A percentile compares a stretch with the other conserved stretches of the same genome.
phyloP scores from a whole-genome alignment of 768 basidiomycete species.

The Basidioascus undulatus region DNA sequence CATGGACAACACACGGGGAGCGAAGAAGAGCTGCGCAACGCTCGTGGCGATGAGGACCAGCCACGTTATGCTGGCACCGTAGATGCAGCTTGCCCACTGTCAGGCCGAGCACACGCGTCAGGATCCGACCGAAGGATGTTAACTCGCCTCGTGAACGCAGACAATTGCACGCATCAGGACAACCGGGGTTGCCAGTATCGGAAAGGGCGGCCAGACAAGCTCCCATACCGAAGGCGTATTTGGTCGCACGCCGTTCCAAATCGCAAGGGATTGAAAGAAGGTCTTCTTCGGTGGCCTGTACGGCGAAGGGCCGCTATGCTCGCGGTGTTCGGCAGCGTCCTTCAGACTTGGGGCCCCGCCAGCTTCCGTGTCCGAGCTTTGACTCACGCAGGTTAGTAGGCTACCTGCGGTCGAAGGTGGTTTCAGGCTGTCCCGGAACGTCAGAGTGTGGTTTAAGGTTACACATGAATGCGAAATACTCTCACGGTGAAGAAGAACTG shows the following conservation, averaged over 20 bases:
- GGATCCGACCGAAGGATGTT: constrained; percentile 3
- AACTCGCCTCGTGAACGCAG: neutral
- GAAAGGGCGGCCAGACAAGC: neutral
- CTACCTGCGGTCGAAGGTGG: neutral
- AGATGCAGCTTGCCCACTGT: constrained; percentile 8
- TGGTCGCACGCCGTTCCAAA: neutral
- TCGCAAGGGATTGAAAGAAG: no score
- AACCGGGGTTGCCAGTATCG: neutral
- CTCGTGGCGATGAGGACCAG: constrained; percentile 8
- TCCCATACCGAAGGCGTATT: neutral
- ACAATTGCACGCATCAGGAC: neutral
- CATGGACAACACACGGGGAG: constrained; percentile 8
- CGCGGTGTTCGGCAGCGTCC: no score
- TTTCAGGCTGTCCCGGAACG: neutral
- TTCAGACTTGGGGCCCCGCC: neutral
- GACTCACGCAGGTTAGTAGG: neutral
- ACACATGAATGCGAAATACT: neutral
- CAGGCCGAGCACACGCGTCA: no score
- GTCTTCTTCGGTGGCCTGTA: no score
- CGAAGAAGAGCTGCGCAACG: constrained; percentile 8
- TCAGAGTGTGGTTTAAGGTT: neutral
- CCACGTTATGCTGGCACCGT: constrained; percentile 9
- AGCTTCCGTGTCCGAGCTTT: neutral
- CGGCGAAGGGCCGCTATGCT: no score
- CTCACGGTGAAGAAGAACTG: no score